These are phyloP conservation scores for Taphrina sp. DNA, from an alignment of 1,139 yeast genomes.

Conservation along the genomic window DNA sequence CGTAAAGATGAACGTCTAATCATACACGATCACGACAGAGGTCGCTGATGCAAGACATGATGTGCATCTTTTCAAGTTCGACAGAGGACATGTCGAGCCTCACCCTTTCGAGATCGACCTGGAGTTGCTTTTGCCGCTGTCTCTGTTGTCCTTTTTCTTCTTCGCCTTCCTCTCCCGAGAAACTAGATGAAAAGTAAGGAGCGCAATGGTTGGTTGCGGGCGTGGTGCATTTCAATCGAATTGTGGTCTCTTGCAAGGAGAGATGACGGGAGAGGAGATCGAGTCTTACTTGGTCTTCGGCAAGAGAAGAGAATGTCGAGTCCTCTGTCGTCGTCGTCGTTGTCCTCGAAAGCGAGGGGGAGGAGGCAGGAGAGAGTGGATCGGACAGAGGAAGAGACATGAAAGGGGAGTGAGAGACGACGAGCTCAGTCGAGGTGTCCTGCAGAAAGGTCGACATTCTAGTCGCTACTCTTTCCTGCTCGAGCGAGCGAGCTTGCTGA, in stretches of 20 bases:
- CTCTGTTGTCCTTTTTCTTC: constrained; percentile 3
- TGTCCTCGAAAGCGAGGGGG: too few species aligned
- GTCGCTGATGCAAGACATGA: constrained; percentile 3
- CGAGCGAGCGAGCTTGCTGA: constrained; percentile 32
- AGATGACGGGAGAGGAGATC: constrained; percentile 4
- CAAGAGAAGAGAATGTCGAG: constrained; percentile 5
- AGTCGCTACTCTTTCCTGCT: constrained; percentile 25
- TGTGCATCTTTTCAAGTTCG: constrained; percentile 8
- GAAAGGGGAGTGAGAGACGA: constrained; percentile 28
- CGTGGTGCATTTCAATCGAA: constrained; percentile 1
- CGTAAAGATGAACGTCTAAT: too few species aligned
- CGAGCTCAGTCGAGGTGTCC: constrained; percentile 39
- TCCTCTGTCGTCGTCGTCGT: too few species aligned
- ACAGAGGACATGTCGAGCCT: constrained; percentile 4
- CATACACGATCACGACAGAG: too few species aligned
- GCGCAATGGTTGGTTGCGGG: not conserved
- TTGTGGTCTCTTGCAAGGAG: constrained; percentile 16
- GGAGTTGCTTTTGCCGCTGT: too few species aligned
- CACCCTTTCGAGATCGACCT: constrained; percentile 8
- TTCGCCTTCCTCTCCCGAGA: not conserved
- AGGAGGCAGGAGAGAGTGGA: not conserved
- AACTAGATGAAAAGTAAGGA: too few species aligned
- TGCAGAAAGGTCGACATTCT: constrained; percentile 28
- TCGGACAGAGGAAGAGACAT: not conserved
- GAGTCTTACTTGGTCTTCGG: constrained; percentile 1